Base-by-base conservation (phyloP, 23 red algal genomes). In the Agarophyton chilense region DNA sequence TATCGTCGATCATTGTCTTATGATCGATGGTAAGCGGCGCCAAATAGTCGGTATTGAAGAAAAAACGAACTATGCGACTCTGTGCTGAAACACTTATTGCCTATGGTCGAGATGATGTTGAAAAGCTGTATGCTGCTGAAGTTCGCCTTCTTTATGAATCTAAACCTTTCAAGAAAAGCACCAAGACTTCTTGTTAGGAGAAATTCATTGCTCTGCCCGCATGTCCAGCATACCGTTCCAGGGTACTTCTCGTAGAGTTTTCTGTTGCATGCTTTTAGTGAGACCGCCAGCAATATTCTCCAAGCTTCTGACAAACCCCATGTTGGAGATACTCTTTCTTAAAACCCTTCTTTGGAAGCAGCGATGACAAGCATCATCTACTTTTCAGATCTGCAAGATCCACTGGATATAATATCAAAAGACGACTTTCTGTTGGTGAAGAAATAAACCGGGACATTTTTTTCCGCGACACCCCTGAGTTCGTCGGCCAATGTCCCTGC, bases 341-440 rank as follows among this genome's bases (percentile, higher is more conserved):
- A 2, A 64, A 87, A 51, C 32, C 66, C 57, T 40, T 87, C 82
- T 13, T 55, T 31, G 10, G 58, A 12, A 18, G 82, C 82, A 1
- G 40, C 64, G 10, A 87, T 74, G 40, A 74, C 82, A 10, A 87
- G 33, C 82, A 87, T 87, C 66, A 87, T 34, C 4, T 64, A 19
- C 19, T 87, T 72, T 28, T 87, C 82, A 18, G 82, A 87, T 17
- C 63, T 87, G 6, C 45, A 1, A 2, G 62, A 71, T 2, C 82
- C 62, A 29, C 74, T 87, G 0, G 61, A 87, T 0, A 87, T 87
- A 7, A 87, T 64, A 46, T 87, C 82, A 40, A 87, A 87, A 4
- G 74, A 46, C 41, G 22, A 60, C 28, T 87, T 87, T 10, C 39
- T 56, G 36, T 74, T 55, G 3, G 62, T 74, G 13, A 71, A 43